Conservation (phyloP, 148 eudicot species). For the Chenopodium album region DNA sequence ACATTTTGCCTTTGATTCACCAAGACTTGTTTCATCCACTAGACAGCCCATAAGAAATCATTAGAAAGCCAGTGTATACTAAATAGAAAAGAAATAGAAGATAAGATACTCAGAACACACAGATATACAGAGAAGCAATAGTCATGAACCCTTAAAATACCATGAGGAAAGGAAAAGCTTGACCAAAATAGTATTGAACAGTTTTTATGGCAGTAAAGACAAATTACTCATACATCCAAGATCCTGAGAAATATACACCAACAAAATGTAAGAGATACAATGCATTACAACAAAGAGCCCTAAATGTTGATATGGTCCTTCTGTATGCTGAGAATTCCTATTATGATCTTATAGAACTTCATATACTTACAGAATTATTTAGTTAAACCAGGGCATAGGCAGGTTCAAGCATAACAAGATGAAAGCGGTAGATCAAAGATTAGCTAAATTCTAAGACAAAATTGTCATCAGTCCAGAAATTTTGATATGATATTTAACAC, state of each 20-base stretch:
- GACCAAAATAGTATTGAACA: neutral
- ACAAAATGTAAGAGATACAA: neutral
- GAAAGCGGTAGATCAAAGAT: neutral
- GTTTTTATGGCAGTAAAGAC: neutral
- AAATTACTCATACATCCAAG: neutral
- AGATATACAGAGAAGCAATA: neutral
- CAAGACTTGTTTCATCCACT: slow-evolving; percentile 88
- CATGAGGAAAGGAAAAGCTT: neutral
- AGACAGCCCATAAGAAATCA: slow-evolving; percentile 23
- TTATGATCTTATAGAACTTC: no score
- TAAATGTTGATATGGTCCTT: neutral
- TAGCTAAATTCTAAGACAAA: neutral
- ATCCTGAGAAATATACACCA: neutral
- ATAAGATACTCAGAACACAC: neutral
- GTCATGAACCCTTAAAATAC: neutral
- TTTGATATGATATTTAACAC: neutral
- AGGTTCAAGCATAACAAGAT: neutral
- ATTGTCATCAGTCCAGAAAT: neutral
- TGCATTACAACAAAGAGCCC: neutral
- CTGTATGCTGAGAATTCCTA: neutral
- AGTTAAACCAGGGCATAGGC: neutral
- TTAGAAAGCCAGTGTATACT: neutral
- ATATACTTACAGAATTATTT: neutral
- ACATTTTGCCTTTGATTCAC: slow-evolving; percentile 88
- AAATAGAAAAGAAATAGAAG: neutral